Conservation (phyloP, 1,284 basidiomycete species). For the Lentinula novae-zelandiae region DNA sequence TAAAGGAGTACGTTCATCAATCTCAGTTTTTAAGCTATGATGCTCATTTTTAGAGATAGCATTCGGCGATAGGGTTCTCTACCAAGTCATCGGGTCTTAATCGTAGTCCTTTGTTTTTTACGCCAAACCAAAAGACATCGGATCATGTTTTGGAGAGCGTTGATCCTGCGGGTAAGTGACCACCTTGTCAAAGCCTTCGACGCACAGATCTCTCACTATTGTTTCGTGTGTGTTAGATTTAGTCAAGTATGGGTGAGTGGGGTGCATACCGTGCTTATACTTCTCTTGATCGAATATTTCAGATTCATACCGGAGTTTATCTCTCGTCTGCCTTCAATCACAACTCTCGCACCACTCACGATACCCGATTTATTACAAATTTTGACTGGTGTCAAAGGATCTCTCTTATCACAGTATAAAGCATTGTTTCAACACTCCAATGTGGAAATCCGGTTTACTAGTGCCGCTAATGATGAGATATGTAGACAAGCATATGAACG, state of each 20-base stretch:
- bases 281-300: background rate
- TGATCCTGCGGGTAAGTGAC: constrained; percentile 56
- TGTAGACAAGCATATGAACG: constrained; percentile 75
- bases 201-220: background rate
- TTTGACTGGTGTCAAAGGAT: constrained; percentile 88
- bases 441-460: constrained; percentile 81
- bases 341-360: constrained; percentile 76
- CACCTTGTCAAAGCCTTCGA: constrained; percentile 9
- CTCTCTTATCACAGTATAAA: constrained; percentile 86
- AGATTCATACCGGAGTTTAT: constrained; percentile 95
- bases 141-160: constrained; percentile 58
- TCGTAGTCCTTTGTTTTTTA: constrained; percentile 64
- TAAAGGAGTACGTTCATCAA: constrained; percentile 65
- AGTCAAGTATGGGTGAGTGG: constrained; percentile 74
- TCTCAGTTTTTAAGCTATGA: background rate
- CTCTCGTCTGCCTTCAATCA: constrained; percentile 85
- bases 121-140: constrained; percentile 55
- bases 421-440: constrained; percentile 78
- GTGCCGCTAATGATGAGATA: constrained; percentile 69
- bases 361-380: constrained; percentile 80
- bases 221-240: constrained; percentile 50
- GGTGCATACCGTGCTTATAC: background rate
- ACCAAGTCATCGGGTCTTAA: constrained; percentile 55
- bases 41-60: constrained; percentile 60
- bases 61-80: constrained; percentile 85